Evolutionary conservation across 2,329 filamentous ascomycete genomes (phyloP).

Genomic region (Colletotrichum abscissum): DNA sequence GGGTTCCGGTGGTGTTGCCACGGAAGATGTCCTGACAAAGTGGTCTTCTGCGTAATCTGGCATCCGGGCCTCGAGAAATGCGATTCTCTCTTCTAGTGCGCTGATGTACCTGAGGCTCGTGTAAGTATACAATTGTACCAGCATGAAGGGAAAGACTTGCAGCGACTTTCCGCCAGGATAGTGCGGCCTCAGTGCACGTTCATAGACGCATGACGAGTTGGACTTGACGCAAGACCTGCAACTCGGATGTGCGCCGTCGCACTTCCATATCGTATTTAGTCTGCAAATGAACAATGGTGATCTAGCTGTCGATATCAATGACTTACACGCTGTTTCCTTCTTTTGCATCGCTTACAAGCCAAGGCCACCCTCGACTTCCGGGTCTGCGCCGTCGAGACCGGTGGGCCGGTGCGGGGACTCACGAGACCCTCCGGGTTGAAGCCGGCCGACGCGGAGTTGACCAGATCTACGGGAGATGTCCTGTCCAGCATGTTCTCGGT

Average conservation of each 20-base stretch:
- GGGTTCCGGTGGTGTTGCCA: not conserved
- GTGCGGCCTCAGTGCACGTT: constrained; percentile 40
- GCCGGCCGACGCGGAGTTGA: not conserved
- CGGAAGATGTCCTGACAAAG: constrained; percentile 15
- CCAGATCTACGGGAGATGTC: not conserved
- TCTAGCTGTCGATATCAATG: too few species aligned
- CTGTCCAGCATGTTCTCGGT: constrained; percentile 15
- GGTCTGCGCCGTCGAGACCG: not conserved
- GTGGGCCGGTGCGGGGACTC: constrained; percentile 22
- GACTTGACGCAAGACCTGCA: constrained; percentile 41
- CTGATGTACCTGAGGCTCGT: constrained; percentile 39
- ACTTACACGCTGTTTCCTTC: constrained; percentile 40
- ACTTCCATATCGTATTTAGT: constrained; percentile 22
- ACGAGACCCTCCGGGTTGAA: constrained; percentile 23
- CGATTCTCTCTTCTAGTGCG: constrained; percentile 43
- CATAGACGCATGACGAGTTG: constrained; percentile 38
- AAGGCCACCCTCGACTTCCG: constrained; percentile 39
- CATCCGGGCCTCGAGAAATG: constrained; percentile 42
- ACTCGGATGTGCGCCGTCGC: constrained; percentile 40
- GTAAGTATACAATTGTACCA: not conserved
- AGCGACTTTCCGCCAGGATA: constrained; percentile 43
- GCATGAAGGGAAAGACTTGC: constrained; percentile 22
- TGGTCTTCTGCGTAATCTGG: constrained; percentile 42
- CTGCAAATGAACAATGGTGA: not conserved
- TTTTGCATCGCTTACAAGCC: constrained; percentile 42